A percentile compares a stretch with the other conserved stretches of the same genome.
phyloP scores from a whole-genome alignment of 176 grass and related monocot species.

The Rhynchospora tenuis region DNA sequence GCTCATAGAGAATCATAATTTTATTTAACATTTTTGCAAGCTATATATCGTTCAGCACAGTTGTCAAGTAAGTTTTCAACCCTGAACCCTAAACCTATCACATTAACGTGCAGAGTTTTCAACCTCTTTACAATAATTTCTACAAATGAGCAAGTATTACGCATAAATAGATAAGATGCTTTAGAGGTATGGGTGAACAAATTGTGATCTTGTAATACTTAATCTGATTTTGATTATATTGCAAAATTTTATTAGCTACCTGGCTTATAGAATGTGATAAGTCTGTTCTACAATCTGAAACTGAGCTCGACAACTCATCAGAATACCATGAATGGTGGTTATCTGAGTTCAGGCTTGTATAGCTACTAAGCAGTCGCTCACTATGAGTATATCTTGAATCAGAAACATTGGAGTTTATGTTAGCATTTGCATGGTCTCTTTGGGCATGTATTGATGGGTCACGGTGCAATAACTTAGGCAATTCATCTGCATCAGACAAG shows the following conservation, averaged over 20 bases:
- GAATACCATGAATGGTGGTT: constrained; percentile 13
- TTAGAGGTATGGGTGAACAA: background rate
- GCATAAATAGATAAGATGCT: background rate
- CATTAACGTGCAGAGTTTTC: background rate
- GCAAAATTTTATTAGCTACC: background rate
- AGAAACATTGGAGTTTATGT: constrained; percentile 30
- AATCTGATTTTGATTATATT: background rate
- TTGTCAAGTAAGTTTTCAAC: background rate
- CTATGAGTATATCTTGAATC: background rate
- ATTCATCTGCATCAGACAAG: constrained; percentile 34
- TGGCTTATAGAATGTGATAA: constrained; percentile 6
- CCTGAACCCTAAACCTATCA: background rate
- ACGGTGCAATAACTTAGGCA: constrained; percentile 10
- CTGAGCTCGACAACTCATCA: constrained; percentile 13
- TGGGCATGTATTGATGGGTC: constrained; percentile 43
- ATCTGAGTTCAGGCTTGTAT: constrained; percentile 18
- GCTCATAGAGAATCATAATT: background rate
- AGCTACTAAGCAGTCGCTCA: background rate
- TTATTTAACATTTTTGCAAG: background rate
- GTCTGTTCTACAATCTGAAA: constrained; percentile 20
- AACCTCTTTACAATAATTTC: background rate
- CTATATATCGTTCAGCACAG: background rate
- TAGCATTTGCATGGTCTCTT: constrained; percentile 40
- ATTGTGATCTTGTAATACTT: background rate
- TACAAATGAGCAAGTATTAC: background rate